Evolutionary conservation across 2,329 filamentous ascomycete species (phyloP).

Genomic region (Alternaria sp.): DNA sequence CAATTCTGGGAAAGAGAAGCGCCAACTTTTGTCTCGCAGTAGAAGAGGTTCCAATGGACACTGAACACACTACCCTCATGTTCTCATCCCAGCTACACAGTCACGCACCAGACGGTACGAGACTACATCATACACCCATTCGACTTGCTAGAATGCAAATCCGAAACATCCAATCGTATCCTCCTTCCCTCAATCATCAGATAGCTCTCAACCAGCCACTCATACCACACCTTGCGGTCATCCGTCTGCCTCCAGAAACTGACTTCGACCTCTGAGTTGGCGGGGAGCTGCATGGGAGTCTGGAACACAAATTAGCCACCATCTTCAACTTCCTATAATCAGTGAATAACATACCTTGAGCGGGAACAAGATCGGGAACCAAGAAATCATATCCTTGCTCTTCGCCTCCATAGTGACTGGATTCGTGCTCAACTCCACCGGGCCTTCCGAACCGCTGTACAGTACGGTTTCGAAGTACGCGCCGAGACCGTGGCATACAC

Average conservation of each 20-base stretch:
- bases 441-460: conserved; percentile 66
- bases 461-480: conserved; percentile 98
- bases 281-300: conserved; percentile 85
- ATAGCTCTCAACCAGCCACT: conserved; percentile 93
- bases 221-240: conserved; percentile 96
- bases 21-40: background rate
- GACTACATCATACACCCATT: conserved; percentile 47
- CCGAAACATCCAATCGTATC: conserved; percentile 66
- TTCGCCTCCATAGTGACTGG: conserved; percentile 90
- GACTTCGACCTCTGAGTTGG: conserved; percentile 82
- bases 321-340: background rate
- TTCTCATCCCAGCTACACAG: background rate
- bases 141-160: conserved; percentile 48
- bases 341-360: conserved; percentile 70
- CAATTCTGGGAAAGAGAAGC: background rate
- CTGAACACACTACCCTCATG: background rate
- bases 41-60: background rate
- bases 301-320: conserved; percentile 48
- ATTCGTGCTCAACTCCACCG: conserved; percentile 88
- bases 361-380: conserved; percentile 99
- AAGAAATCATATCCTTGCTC: conserved; percentile 97
- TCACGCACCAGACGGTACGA: background rate
- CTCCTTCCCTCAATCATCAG: conserved; percentile 66
- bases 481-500: conserved; percentile 86
- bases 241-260: conserved; percentile 98